phyloP scores from a whole-genome alignment of 2,329 filamentous ascomycete genomes.

The Moelleriella libera region DNA sequence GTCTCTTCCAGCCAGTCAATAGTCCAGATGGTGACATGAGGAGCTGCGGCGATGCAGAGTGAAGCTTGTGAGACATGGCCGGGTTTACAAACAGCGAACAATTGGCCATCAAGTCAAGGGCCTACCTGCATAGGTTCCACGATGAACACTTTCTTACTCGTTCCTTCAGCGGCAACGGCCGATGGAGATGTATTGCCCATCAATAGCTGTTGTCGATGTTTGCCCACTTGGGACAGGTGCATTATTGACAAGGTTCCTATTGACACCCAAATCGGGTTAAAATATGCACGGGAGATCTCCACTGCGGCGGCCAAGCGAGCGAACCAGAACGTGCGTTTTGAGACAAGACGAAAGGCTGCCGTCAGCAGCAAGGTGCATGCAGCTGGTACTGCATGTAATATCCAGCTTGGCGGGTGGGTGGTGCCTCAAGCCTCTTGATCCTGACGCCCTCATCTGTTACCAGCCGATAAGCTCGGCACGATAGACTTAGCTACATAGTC shows the following conservation, averaged over 20 bases:
- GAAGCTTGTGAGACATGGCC: not conserved
- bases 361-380: too few species aligned
- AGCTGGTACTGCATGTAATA: too few species aligned
- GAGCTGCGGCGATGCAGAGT: not conserved
- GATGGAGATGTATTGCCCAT: conserved; percentile 1
- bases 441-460: too few species aligned
- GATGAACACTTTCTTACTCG: not conserved
- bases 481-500: too few species aligned
- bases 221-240: not conserved
- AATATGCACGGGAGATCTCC: conserved; percentile 1
- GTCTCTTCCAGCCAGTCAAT: not conserved
- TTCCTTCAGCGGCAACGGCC: not conserved
- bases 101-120: not conserved
- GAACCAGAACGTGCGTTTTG: not conserved
- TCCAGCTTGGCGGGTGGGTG: too few species aligned
- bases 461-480: too few species aligned
- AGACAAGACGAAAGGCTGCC: not conserved
- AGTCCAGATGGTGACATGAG: not conserved
- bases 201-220: conserved; percentile 5
- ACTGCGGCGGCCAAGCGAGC: conserved; percentile 13
- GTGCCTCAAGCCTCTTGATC: too few species aligned
- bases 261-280: conserved; percentile 18
- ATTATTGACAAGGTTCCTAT: conserved; percentile 13
- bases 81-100: too few species aligned
- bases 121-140: too few species aligned